Conservation (phyloP, 148 eudicot species). For the Heliosperma pusillum region DNA sequence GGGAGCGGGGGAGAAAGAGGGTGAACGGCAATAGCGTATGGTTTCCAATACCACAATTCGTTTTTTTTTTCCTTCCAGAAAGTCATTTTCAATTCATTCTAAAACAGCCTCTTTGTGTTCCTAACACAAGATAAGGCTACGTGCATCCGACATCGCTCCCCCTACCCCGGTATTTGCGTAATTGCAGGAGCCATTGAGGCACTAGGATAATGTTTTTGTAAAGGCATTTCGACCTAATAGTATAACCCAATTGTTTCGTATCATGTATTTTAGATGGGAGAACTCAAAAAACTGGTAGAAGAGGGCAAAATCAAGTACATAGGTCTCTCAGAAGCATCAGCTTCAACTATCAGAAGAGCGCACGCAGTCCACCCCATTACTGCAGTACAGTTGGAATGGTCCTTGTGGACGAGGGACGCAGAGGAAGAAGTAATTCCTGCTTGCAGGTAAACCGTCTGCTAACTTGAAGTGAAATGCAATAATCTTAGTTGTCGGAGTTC, state of each 20-base stretch:
- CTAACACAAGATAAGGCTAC: too few species aligned
- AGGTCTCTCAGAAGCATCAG: conserved; percentile 38
- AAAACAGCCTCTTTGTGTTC: too few species aligned
- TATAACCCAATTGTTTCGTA: neutral
- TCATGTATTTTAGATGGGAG: conserved; percentile 30
- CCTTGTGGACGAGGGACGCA: conserved; percentile 37
- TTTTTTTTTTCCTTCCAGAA: too few species aligned
- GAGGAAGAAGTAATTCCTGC: conserved; percentile 39
- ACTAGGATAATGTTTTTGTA: too few species aligned
- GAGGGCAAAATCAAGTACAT: conserved; percentile 41
- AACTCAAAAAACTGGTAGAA: conserved; percentile 33
- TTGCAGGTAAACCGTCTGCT: conserved; percentile 28
- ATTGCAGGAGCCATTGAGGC: too few species aligned
- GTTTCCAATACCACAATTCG: too few species aligned
- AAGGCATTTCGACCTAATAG: too few species aligned
- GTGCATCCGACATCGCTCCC: too few species aligned
- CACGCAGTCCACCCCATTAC: conserved; percentile 38
- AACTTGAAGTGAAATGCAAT: neutral
- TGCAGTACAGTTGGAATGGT: conserved; percentile 37
- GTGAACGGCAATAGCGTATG: too few species aligned
- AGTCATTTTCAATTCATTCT: too few species aligned
- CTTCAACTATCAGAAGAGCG: conserved; percentile 39
- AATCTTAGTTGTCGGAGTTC: neutral
- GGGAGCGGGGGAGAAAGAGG: too few species aligned
- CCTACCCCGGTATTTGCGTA: too few species aligned